A percentile compares a stretch with the other conserved stretches of the same genome.
Evolutionary conservation across 2,329 filamentous ascomycete species (phyloP).

Genomic region (Tolypocladium pustulatum): DNA sequence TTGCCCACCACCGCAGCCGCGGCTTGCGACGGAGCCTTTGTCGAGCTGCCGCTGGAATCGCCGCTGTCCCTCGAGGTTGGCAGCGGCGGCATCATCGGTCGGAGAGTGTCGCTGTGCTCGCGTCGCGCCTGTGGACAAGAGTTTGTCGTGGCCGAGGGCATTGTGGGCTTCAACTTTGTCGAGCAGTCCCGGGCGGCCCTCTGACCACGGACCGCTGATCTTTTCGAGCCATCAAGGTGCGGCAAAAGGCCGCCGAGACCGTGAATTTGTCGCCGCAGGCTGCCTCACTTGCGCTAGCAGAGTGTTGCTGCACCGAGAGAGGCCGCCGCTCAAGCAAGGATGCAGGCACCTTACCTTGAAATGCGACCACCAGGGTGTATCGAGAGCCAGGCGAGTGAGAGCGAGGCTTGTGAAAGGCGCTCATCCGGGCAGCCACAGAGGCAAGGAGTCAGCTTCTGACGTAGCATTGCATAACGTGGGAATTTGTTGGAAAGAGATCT

Average conservation of each 20-base stretch:
- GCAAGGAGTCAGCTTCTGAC: neutral
- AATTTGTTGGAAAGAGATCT: neutral
- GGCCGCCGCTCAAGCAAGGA: neutral
- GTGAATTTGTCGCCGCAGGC: neutral
- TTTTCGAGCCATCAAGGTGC: neutral
- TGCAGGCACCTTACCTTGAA: neutral
- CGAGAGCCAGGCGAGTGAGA: neutral
- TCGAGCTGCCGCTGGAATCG: constrained; percentile 23
- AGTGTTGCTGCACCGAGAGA: neutral
- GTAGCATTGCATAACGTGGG: neutral
- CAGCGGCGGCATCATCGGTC: constrained; percentile 35
- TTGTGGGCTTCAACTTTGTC: constrained; percentile 37
- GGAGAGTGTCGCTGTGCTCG: constrained; percentile 31
- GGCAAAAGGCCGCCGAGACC: neutral
- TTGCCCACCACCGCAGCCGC: constrained; percentile 11
- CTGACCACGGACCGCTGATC: neutral
- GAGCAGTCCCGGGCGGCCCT: constrained; percentile 1
- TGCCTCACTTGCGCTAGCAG: neutral
- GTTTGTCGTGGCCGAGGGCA: constrained; percentile 32
- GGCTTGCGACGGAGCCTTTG: constrained; percentile 4
- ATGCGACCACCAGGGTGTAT: neutral
- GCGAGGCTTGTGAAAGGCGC: too few relatives aligned
- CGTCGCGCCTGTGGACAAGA: constrained; percentile 11
- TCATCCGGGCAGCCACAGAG: neutral
- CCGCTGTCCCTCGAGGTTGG: constrained; percentile 35